These are phyloP conservation scores for Carex pumila DNA, from an alignment of 176 grass and related monocot genomes.

Conservation along the genomic window DNA sequence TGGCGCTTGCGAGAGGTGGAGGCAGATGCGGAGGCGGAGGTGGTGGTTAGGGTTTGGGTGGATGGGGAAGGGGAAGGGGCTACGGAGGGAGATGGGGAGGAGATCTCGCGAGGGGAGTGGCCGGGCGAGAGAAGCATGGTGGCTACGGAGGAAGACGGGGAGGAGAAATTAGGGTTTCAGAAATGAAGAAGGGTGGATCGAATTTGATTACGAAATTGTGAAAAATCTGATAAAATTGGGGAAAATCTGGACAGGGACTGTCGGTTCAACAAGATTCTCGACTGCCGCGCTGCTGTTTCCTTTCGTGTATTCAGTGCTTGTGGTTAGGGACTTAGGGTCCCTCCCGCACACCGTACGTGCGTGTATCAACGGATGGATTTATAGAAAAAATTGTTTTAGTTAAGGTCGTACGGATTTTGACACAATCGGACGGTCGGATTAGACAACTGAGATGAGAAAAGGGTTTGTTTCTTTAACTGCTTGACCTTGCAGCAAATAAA, in stretches of 20 bases:
- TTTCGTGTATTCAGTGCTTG: too few relatives aligned
- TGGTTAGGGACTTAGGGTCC: too few relatives aligned
- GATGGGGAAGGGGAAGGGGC: conserved; percentile 16
- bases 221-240: neutral
- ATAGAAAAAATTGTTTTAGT: too few relatives aligned
- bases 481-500: too few relatives aligned
- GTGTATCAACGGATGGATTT: too few relatives aligned
- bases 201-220: neutral
- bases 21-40: neutral
- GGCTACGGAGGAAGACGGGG: neutral
- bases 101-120: conserved; percentile 66
- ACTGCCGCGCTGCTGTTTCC: too few relatives aligned
- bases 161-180: conserved; percentile 34
- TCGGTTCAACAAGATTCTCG: too few relatives aligned
- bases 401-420: too few relatives aligned
- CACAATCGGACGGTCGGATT: too few relatives aligned
- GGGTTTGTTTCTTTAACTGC: too few relatives aligned
- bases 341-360: too few relatives aligned
- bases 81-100: conserved; percentile 30
- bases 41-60: conserved; percentile 10
- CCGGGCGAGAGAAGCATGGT: conserved; percentile 80
- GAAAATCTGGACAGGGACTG: neutral
- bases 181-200: neutral
- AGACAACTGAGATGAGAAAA: too few relatives aligned
- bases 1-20: conserved; percentile 37